Percentiles rank a stretch among this genome's conserved stretches.
Conservation (phyloP, 768 basidiomycete genomes). For the Russula olivacea region DNA sequence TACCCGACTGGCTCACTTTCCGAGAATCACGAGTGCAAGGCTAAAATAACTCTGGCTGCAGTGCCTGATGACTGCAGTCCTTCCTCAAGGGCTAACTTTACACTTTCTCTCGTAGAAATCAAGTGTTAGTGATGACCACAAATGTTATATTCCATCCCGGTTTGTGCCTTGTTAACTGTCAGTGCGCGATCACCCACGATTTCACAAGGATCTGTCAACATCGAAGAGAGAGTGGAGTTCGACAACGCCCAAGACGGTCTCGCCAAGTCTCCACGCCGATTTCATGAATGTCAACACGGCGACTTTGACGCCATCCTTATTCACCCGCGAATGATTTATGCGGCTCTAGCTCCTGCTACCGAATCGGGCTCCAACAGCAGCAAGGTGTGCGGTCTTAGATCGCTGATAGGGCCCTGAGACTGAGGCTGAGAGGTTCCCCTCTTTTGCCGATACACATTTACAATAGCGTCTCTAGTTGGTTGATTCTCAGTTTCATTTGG, state of each 20-base stretch:
- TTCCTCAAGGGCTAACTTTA: not conserved
- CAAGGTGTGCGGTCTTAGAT: conserved; percentile 19
- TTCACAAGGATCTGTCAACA: conserved; percentile 14
- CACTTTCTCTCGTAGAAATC: not conserved
- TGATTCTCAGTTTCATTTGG: not conserved
- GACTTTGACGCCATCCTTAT: conserved; percentile 85
- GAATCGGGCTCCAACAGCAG: conserved; percentile 20
- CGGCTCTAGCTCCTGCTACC: conserved; percentile 29
- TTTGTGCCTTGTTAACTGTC: not conserved
- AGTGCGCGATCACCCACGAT: conserved; percentile 4
- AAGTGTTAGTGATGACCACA: conserved; percentile 31
- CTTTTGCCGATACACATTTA: conserved; percentile 81
- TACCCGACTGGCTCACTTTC: conserved; percentile 4
- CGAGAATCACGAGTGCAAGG: not conserved
- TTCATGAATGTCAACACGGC: conserved; percentile 91
- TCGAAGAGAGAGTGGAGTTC: conserved; percentile 35
- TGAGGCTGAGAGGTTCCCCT: not conserved
- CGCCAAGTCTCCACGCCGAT: conserved; percentile 84
- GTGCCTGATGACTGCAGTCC: too few relatives aligned
- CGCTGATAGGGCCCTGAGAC: conserved; percentile 17
- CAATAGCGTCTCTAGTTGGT: conserved; percentile 70
- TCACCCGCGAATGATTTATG: conserved; percentile 37
- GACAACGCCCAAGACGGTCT: conserved; percentile 85
- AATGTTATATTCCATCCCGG: conserved; percentile 38
- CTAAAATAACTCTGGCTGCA: not conserved